phyloP scores from a whole-genome alignment of 192 early-diverging fungal species.

The Spizellomyces punctatus region DNA sequence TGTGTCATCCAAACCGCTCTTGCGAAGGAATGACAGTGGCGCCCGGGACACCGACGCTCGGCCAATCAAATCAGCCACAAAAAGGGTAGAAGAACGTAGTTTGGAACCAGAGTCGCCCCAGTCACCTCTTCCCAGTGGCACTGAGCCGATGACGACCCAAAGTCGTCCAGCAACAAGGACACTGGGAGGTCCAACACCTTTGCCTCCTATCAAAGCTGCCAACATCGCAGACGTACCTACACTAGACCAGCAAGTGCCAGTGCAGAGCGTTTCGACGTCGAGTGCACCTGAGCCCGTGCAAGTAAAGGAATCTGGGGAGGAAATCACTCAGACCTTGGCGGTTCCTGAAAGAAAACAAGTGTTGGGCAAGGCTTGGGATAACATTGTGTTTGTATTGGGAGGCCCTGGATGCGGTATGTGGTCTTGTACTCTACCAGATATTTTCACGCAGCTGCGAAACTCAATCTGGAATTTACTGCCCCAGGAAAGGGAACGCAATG shows the following conservation, averaged over 20 bases:
- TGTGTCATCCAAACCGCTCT: conserved; percentile 10
- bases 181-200: not conserved
- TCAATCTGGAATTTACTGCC: not conserved
- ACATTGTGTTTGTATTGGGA: conserved; percentile 57
- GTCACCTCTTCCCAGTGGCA: not conserved
- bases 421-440: not conserved
- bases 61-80: no score
- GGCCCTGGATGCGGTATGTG: conserved; percentile 48
- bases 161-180: not conserved
- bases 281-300: not conserved
- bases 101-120: no score
- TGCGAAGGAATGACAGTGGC: not conserved
- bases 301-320: no score
- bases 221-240: no score
- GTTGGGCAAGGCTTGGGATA: conserved; percentile 41
- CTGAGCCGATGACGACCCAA: not conserved
- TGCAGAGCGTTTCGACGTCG: not conserved
- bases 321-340: not conserved
- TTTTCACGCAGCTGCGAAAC: not conserved
- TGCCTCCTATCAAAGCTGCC: conserved; percentile 15
- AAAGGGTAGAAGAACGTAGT: no score
- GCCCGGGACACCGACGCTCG: not conserved
- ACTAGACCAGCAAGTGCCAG: not conserved
- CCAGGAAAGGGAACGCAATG: conserved; percentile 81
- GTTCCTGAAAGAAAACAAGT: not conserved